Evolutionary conservation across 768 basidiomycete species (phyloP).

Genomic region (Lentinus brumalis): DNA sequence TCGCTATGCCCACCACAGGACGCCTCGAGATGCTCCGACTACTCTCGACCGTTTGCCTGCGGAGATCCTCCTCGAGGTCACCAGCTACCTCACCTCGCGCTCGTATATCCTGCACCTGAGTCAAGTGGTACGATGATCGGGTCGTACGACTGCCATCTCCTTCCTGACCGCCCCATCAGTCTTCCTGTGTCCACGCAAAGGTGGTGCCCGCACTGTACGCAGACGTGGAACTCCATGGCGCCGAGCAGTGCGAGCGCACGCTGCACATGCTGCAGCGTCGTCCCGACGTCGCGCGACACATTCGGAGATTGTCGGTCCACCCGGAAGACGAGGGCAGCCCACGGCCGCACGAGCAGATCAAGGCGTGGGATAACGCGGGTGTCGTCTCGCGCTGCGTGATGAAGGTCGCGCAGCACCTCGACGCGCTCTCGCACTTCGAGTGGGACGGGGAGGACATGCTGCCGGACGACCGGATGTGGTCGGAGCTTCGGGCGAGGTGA

Average conservation of each 20-base stretch:
- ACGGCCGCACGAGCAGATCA: conserved; percentile 8
- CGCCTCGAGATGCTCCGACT: neutral
- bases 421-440: conserved; percentile 64
- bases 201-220: conserved; percentile 63
- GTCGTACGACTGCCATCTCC: conserved; percentile 17
- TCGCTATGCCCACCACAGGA: neutral
- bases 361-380: conserved; percentile 33
- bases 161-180: conserved; percentile 40
- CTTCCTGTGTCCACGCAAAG: conserved; percentile 50
- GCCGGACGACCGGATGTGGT: conserved; percentile 76
- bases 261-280: conserved; percentile 61
- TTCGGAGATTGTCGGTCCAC: conserved; percentile 57
- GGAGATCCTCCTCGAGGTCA: conserved; percentile 71
- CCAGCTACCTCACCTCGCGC: conserved; percentile 51
- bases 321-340: conserved; percentile 31
- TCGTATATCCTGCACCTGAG: conserved; percentile 60
- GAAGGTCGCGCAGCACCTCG: conserved; percentile 51
- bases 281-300: conserved; percentile 65
- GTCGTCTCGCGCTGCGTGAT: conserved; percentile 55
- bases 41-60: conserved; percentile 41
- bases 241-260: conserved; percentile 63
- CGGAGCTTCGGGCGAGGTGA: conserved; percentile 67
- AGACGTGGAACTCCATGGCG: conserved; percentile 53
- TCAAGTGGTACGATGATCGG: conserved; percentile 49
- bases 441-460: conserved; percentile 72